Conservation (phyloP, 306 rosid genomes). For the Hippophae rhamnoides region DNA sequence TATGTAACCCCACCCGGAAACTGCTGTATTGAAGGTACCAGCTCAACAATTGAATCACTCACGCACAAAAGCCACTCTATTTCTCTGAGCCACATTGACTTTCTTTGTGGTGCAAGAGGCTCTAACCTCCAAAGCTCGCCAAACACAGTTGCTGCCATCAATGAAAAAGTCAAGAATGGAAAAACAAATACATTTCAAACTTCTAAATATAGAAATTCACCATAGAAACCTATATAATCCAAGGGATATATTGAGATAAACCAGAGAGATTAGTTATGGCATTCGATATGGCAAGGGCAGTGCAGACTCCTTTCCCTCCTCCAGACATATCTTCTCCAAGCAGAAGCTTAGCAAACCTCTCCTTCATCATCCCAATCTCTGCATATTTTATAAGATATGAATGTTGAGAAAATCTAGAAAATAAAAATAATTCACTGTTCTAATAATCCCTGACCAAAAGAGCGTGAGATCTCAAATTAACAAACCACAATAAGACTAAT, state of each 20-base stretch:
- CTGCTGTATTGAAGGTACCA: slow-evolving; percentile 76
- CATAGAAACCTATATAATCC: not conserved
- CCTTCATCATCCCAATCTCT: slow-evolving; percentile 95
- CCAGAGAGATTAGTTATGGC: slow-evolving; percentile 96
- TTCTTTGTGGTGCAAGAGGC: slow-evolving; percentile 67
- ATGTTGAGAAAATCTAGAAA: not conserved
- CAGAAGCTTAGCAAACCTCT: slow-evolving; percentile 80
- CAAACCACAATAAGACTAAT: too few species aligned
- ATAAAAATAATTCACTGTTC: too few species aligned
- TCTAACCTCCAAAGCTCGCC: slow-evolving; percentile 91
- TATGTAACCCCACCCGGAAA: slow-evolving; percentile 87
- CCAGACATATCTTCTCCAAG: slow-evolving; percentile 98
- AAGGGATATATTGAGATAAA: slow-evolving; percentile 17
- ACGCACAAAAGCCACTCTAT: slow-evolving; percentile 86
- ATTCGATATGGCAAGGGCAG: slow-evolving; percentile 89
- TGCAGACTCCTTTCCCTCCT: slow-evolving; percentile 98
- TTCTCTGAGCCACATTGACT: slow-evolving; percentile 85
- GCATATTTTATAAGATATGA: not conserved
- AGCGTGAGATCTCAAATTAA: too few species aligned
- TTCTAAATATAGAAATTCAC: not conserved
- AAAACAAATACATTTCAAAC: not conserved
- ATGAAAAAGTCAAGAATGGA: slow-evolving; percentile 10
- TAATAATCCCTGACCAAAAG: too few species aligned
- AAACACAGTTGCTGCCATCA: slow-evolving; percentile 71
- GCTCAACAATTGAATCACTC: slow-evolving; percentile 83